These are phyloP conservation scores for Teratosphaeria epicoccoides DNA, from an alignment of 2,329 filamentous ascomycete species.

Conservation along the genomic window DNA sequence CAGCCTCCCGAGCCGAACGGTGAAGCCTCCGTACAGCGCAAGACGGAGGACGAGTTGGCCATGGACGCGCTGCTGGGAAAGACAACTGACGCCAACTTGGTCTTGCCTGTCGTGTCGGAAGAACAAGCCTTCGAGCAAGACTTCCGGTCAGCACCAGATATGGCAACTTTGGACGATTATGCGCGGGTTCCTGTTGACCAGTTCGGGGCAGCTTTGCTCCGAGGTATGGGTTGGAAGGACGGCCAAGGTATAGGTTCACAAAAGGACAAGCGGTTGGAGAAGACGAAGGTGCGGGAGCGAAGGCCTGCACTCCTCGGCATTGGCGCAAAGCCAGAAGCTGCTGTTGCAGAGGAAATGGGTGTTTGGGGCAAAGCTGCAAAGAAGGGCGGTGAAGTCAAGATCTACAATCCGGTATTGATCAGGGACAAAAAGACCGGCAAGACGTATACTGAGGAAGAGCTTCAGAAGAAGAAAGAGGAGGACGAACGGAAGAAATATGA, in stretches of 20 bases:
- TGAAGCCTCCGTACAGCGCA: conserved; percentile 16
- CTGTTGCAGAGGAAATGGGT: conserved; percentile 58
- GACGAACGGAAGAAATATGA: conserved; percentile 40
- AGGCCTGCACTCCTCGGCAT: conserved; percentile 77
- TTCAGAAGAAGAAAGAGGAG: conserved; percentile 34
- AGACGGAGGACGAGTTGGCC: conserved; percentile 49
- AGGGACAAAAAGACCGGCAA: conserved; percentile 53
- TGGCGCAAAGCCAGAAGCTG: conserved; percentile 68
- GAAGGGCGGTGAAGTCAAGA: conserved; percentile 42
- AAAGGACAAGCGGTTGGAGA: conserved; percentile 32
- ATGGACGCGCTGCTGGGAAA: conserved; percentile 37
- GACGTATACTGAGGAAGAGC: conserved; percentile 51
- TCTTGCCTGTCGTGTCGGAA: conserved; percentile 31
- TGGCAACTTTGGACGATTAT: conserved; percentile 72
- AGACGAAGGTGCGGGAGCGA: conserved; percentile 54
- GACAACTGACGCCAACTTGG: conserved; percentile 25
- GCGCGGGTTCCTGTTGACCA: conserved; percentile 84
- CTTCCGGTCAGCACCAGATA: conserved; percentile 60
- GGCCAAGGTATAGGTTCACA: conserved; percentile 49
- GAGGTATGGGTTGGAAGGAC: conserved; percentile 92
- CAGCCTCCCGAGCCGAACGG: conserved; percentile 5
- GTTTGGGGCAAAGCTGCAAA: conserved; percentile 61
- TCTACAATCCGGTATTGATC: conserved; percentile 53
- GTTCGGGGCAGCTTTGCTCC: conserved; percentile 79
- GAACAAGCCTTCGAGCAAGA: conserved; percentile 39